phyloP scores from a whole-genome alignment of 2,329 filamentous ascomycete genomes.

The Chaetomium sp. region DNA sequence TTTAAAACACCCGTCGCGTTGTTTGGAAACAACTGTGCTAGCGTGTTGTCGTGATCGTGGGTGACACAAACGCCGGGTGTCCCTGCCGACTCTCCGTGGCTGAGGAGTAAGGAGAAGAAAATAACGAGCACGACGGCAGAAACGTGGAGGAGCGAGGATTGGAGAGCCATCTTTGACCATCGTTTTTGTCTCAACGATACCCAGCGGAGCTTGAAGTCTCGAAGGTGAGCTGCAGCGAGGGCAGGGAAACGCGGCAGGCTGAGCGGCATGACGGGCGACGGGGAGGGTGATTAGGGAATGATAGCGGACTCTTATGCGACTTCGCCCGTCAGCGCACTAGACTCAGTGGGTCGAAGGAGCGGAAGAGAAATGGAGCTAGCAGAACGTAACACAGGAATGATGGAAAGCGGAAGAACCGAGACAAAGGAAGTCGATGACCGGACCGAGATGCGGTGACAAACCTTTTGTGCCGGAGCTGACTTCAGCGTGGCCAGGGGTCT shows the following conservation, averaged over 20 bases:
- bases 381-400: slow-evolving; percentile 17
- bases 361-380: slow-evolving; percentile 8
- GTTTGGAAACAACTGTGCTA: slow-evolving; percentile 49
- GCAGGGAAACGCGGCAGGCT: slow-evolving; percentile 32
- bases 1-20: slow-evolving; percentile 57
- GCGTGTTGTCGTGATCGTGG: slow-evolving; percentile 49
- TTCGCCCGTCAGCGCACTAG: slow-evolving; percentile 26
- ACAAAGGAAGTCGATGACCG: slow-evolving; percentile 15
- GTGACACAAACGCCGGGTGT: slow-evolving; percentile 25
- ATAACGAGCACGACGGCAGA: slow-evolving; percentile 29
- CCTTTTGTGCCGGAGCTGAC: slow-evolving; percentile 26
- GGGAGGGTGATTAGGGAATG: slow-evolving; percentile 15
- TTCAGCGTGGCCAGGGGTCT: slow-evolving; percentile 9
- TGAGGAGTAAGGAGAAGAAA: slow-evolving; percentile 32
- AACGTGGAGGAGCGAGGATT: slow-evolving; percentile 29
- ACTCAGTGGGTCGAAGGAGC: slow-evolving; percentile 12
- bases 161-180: slow-evolving; percentile 32
- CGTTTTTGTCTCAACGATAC: slow-evolving; percentile 23
- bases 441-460: slow-evolving; percentile 19
- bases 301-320: slow-evolving; percentile 22
- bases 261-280: slow-evolving; percentile 30
- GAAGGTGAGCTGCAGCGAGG: slow-evolving; percentile 23
- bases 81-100: slow-evolving; percentile 27
- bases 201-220: slow-evolving; percentile 25
- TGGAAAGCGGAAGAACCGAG: slow-evolving; percentile 17